Evolutionary conservation across 2,329 filamentous ascomycete species (phyloP).

Genomic region (Beauveria medogensis): DNA sequence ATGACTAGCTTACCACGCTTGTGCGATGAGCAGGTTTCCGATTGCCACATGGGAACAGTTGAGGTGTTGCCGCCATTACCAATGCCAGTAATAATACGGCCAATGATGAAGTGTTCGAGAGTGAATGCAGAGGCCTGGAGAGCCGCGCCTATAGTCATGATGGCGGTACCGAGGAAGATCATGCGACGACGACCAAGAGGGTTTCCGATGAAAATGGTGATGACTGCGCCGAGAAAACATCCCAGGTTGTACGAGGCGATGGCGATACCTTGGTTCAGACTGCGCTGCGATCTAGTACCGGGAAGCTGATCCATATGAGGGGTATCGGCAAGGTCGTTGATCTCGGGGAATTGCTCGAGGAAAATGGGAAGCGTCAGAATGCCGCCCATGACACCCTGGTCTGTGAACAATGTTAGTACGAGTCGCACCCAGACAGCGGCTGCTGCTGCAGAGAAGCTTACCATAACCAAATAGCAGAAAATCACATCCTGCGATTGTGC

Average conservation of each 20-base stretch:
- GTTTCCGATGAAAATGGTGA: conserved; percentile 59
- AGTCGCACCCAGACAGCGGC: not conserved
- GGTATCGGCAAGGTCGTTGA: conserved; percentile 29
- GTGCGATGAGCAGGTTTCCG: conserved; percentile 48
- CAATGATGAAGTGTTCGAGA: conserved; percentile 47
- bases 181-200: conserved; percentile 50
- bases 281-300: conserved; percentile 31
- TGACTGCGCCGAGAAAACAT: conserved; percentile 55
- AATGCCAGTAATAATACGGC: conserved; percentile 51
- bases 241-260: conserved; percentile 52
- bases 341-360: conserved; percentile 48
- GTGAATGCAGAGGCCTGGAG: conserved; percentile 50
- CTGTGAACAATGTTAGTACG: conserved; percentile 35
- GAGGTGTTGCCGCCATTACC: conserved; percentile 51
- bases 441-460: conserved; percentile 20
- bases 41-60: conserved; percentile 52
- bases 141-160: conserved; percentile 50
- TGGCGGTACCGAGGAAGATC: conserved; percentile 49
- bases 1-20: conserved; percentile 54
- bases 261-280: conserved; percentile 46
- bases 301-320: conserved; percentile 12
- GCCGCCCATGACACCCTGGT: conserved; percentile 69
- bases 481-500: conserved; percentile 63
- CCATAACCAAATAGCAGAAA: conserved; percentile 56
- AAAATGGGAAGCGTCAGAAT: conserved; percentile 61